Percentiles rank a stretch among this genome's conserved stretches.
These are phyloP conservation scores for Yamadazyma aaseri DNA, from an alignment of 1,139 yeast species.

Conservation along the genomic window DNA sequence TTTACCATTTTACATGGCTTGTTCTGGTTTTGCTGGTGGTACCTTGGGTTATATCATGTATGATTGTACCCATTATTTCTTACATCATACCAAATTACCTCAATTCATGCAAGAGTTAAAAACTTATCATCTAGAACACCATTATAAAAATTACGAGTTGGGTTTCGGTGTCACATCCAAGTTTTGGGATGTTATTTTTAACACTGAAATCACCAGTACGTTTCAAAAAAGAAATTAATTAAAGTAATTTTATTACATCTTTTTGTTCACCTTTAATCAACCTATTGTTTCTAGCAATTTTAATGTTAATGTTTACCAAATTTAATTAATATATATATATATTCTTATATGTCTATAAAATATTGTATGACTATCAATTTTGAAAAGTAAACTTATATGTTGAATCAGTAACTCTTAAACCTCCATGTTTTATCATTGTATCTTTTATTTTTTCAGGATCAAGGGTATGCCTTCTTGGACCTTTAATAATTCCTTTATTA, in stretches of 20 bases:
- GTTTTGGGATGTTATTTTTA: slow-evolving; percentile 92
- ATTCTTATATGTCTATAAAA: too few species aligned
- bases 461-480: slow-evolving; percentile 1
- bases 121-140: slow-evolving; percentile 93
- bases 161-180: slow-evolving; percentile 94
- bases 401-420: slow-evolving; percentile 11
- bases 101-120: slow-evolving; percentile 71
- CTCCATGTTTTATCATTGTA: slow-evolving; percentile 8
- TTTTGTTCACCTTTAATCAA: not conserved
- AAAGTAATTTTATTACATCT: not conserved
- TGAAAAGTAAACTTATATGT: slow-evolving; percentile 7
- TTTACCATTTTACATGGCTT: slow-evolving; percentile 48
- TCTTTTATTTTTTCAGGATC: slow-evolving; percentile 4
- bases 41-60: slow-evolving; percentile 88
- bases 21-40: slow-evolving; percentile 83
- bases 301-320: not conserved
- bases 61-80: slow-evolving; percentile 80
- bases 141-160: slow-evolving; percentile 91
- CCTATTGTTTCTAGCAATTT: too few species aligned
- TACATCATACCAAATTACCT: slow-evolving; percentile 87
- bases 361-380: too few species aligned
- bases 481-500: slow-evolving; percentile 9
- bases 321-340: not conserved
- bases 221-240: slow-evolving; percentile 30
- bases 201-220: slow-evolving; percentile 53